phyloP scores from a whole-genome alignment of 2,329 filamentous ascomycete species.

The Alternaria dauci region DNA sequence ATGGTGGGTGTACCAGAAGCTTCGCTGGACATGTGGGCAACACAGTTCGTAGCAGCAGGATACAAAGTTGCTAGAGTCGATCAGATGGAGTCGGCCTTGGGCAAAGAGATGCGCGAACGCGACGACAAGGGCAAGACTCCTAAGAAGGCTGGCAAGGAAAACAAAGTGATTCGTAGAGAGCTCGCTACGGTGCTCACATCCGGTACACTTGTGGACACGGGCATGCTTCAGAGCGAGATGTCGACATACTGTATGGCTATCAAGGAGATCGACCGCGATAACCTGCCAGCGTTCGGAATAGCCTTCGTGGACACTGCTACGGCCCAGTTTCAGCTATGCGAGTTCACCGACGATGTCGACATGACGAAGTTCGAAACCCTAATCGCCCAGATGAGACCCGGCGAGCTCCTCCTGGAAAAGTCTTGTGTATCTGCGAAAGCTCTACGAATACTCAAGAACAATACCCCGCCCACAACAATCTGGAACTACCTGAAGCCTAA shows the following conservation, averaged over 20 bases:
- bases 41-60: constrained; percentile 97
- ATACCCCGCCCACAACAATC: constrained; percentile 88
- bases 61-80: constrained; percentile 97
- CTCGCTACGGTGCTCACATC: constrained; percentile 89
- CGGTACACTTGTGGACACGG: constrained; percentile 91
- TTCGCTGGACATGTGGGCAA: constrained; percentile 95
- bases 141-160: constrained; percentile 66
- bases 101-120: constrained; percentile 98
- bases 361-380: constrained; percentile 98
- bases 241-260: constrained; percentile 95
- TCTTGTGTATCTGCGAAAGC: constrained; percentile 86
- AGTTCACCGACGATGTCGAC: constrained; percentile 90
- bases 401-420: constrained; percentile 87
- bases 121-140: constrained; percentile 63
- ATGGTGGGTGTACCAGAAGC: constrained; percentile 99
- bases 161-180: constrained; percentile 93
- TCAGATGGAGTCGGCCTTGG: constrained; percentile 93
- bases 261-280: constrained; percentile 74
- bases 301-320: constrained; percentile 96
- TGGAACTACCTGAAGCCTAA: constrained; percentile 92
- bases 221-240: constrained; percentile 98
- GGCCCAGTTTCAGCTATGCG: constrained; percentile 90
- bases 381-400: constrained; percentile 87
- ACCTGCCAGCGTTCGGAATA: constrained; percentile 84
- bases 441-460: constrained; percentile 93